Base-by-base conservation (phyloP, 1,284 basidiomycete species). In the Heterobasidion parviporum region DNA sequence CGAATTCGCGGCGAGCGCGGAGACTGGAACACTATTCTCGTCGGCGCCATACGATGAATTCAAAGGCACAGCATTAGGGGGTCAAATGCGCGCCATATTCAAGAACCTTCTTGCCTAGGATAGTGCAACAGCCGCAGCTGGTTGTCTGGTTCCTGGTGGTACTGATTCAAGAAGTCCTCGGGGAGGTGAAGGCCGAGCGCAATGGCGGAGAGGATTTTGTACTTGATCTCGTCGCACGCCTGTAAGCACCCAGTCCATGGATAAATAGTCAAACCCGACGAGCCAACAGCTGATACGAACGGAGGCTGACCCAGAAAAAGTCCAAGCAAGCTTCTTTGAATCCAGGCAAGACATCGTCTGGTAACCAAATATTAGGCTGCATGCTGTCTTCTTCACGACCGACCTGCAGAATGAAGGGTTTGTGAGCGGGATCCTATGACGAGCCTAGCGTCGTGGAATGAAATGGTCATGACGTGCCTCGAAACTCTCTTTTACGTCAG, bases 61-160 rank as follows among this genome's bases (percentile, higher is more conserved):
- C 4, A 26, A 26, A 26, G 26, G 26, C 26, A 26, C 1, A 26
- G 26, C 26, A 26, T 26, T 26, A 26, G 26, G 26, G 26, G 26
- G 26, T 26, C 26, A 26, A 26, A 26, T 26, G 26, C 26, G 5
- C 26, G 10, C 15, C 8, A 51, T 32, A 7, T 20, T 49, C 18
- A 1, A 34, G 10, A 6, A 18, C 12, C 54, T 52, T 45, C 33
- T n/a, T 36, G 76, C 76, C 73, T 75, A 6, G 81, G 81, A 65
- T 83, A 84, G 61, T 82, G 81, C 38, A 83, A 65, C 52, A 86
- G 64, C 33, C 82, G 71, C 26, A 85, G 69, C 56, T 84, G 81
- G 62, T 83, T 83, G 62, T 83, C 76, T 0, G 72, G 72, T 4
- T 65, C 70, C 1, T 72, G 69, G 57, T 82, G 80, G 43, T 68